A percentile compares a stretch with the other conserved stretches of the same genome.
Evolutionary conservation across 441 rosid genomes (phyloP).

Genomic region (Breynia disticha): DNA sequence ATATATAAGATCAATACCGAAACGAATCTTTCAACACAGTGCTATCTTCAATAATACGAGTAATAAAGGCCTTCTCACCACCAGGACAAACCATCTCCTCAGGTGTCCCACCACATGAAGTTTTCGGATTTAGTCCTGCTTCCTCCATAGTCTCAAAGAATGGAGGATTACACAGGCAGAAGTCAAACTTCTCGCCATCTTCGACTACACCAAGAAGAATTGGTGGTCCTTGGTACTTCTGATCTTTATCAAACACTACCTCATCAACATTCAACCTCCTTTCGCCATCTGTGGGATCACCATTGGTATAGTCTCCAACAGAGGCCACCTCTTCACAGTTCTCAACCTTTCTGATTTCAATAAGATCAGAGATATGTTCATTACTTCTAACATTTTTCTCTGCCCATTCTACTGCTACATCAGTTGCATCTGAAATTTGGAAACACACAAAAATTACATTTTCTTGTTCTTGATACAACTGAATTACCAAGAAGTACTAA

Average conservation of each 20-base stretch:
- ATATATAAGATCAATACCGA: slow-evolving; percentile 27
- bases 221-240: slow-evolving; percentile 35
- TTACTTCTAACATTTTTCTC: slow-evolving; percentile 65
- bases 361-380: slow-evolving; percentile 51
- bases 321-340: slow-evolving; percentile 12
- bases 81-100: slow-evolving; percentile 88
- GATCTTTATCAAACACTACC: slow-evolving; percentile 14
- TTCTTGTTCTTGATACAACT: background rate
- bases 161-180: slow-evolving; percentile 98
- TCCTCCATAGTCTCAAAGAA: slow-evolving; percentile 76
- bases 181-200: slow-evolving; percentile 70
- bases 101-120: slow-evolving; percentile 85
- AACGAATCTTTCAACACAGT: slow-evolving; percentile 48
- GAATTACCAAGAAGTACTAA: background rate
- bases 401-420: slow-evolving; percentile 84
- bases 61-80: slow-evolving; percentile 81
- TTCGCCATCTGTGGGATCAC: slow-evolving; percentile 16
- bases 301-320: slow-evolving; percentile 15
- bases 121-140: slow-evolving; percentile 86
- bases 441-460: slow-evolving; percentile 8
- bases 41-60: slow-evolving; percentile 73
- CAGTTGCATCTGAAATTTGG: slow-evolving; percentile 54
- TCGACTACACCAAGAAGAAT: slow-evolving; percentile 56
- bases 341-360: slow-evolving; percentile 60
- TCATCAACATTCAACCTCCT: slow-evolving; percentile 11